Evolutionary conservation across 2,329 filamentous ascomycete genomes (phyloP).

Genomic region (Ilyonectria robusta): DNA sequence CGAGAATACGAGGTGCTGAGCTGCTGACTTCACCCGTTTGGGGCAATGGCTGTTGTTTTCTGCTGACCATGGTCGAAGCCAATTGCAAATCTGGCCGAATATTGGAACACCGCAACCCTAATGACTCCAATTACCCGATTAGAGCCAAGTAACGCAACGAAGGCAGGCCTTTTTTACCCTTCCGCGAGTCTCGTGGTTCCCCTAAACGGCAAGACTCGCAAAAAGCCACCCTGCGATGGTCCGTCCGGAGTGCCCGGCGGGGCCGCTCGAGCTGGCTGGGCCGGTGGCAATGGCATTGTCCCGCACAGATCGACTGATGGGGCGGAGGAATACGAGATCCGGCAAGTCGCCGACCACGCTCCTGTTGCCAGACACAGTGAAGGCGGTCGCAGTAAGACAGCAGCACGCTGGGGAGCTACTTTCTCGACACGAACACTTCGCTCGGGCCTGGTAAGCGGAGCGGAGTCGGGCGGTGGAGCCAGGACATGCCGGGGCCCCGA

Average conservation of each 20-base stretch:
- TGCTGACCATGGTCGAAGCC: background rate
- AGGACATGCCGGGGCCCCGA: constrained; percentile 16
- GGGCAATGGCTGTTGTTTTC: background rate
- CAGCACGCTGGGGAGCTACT: background rate
- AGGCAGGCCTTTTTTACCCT: background rate
- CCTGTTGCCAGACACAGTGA: constrained; percentile 35
- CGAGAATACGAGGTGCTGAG: constrained; percentile 5
- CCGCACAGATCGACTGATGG: constrained; percentile 38
- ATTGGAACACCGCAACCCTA: background rate
- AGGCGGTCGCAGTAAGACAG: constrained; percentile 1
- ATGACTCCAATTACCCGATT: background rate
- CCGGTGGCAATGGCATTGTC: background rate
- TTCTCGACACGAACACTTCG: constrained; percentile 9
- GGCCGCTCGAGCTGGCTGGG: background rate
- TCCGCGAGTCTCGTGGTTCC: background rate
- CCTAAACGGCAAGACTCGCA: background rate
- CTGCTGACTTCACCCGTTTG: background rate
- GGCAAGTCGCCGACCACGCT: constrained; percentile 40
- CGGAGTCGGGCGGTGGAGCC: constrained; percentile 5
- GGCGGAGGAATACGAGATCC: constrained; percentile 46
- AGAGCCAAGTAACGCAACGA: background rate
- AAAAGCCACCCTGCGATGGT: constrained; percentile 8
- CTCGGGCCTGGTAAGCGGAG: background rate
- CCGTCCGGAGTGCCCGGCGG: constrained; percentile 14
- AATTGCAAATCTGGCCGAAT: background rate